Base-by-base conservation (phyloP, 768 basidiomycete species). In the Pleurotus tuoliensis region DNA sequence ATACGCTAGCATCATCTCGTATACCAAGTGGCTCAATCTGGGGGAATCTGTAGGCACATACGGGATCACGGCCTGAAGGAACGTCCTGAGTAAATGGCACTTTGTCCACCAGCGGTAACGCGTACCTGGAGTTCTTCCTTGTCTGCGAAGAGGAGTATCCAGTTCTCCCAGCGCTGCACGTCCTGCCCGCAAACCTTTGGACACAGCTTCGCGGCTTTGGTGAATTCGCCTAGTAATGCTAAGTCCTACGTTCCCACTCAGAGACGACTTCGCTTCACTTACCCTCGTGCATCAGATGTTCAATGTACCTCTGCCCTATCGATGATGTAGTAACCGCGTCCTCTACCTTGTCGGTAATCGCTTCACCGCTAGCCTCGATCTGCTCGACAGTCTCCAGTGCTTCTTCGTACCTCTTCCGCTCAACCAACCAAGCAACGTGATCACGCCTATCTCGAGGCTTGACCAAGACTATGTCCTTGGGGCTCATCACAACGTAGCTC, bases 1-100 rank as follows among this genome's bases (percentile, higher is more conserved):
- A 67, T 97, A 82, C 0, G 86, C 93, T 5, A 99, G 79, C 44
- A 98, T 85, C 90, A 98, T 93, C 69, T 96, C 95, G 69, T 98
- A 99, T 2, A 96, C 90, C 25, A 94, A 67, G 62, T 86, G 86
- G 38, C 87, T 84, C 9, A 98, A 79, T 51, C 85, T 86, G 0
- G 95, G 96, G 3, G 82, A 73, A 40, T 87, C 81, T 0, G 88
- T 94, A 0, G 97, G 97, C 0, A 98, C 82, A 63, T 82, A 88
- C 0, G 95, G 95, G 38, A 97, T 94, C 57, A 98, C 90, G 4
- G 82, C 78, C 92, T 96, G 61, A 55, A 47, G 48, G 16, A 46
- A 30, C 43, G 47, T 9, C 37, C 49, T 18, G 20, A n/a, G 8
- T 7, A 18, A 9, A 8, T 44, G 3, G 25, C 13, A 11, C 41